Base-by-base conservation (phyloP, 495 filamentous ascomycete species). In the Astrocystis sublimbata region DNA sequence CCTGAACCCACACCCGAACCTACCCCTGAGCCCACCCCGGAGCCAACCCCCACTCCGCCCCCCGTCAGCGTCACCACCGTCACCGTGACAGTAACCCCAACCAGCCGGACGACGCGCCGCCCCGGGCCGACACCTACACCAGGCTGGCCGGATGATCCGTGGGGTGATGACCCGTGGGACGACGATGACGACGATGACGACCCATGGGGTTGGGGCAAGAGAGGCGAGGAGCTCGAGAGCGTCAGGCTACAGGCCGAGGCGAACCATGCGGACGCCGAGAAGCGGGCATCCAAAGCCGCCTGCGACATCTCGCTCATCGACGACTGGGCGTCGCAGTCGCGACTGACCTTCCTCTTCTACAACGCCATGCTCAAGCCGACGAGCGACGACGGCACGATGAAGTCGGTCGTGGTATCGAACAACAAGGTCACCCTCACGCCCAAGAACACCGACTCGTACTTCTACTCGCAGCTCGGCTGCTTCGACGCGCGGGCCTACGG, bases 291-390 rank as follows among this genome's bases (percentile, higher is more conserved):
- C 9, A n/a, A n/a, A n/a, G 75, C 73, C 19, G 65, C 68, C 9
- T 88, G 85, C 73, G 65, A 75, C 4, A 70, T 78, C 57, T 71
- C 86, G 28, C 72, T 87, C 26, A 76, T 87, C 59, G 85, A 88
- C 50, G 85, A 88, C 75, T 88, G 81, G 76, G 76, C 74, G 42
- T 87, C 85, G 15, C 85, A 88, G 63, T 88, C 85, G 15, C 81
- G 85, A 17, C 72, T 88, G 56, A 88, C 85, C 0, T 88, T 88
- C 71, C 72, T 88, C 8, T 83, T 74, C 67, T 88, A 88, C 74
- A 88, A 88, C 66, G 79, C 85, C 40, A 64, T 87, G 73, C 69
- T 80, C 4, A 71, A 84, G 60, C 72, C 85, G n/a, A 78, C 79
- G 13, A 84, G 82, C 63, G 85, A 87, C 64, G 85, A 88, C 69